phyloP scores from a whole-genome alignment of 73 alveolate species.

The Paramecium sonneborni region DNA sequence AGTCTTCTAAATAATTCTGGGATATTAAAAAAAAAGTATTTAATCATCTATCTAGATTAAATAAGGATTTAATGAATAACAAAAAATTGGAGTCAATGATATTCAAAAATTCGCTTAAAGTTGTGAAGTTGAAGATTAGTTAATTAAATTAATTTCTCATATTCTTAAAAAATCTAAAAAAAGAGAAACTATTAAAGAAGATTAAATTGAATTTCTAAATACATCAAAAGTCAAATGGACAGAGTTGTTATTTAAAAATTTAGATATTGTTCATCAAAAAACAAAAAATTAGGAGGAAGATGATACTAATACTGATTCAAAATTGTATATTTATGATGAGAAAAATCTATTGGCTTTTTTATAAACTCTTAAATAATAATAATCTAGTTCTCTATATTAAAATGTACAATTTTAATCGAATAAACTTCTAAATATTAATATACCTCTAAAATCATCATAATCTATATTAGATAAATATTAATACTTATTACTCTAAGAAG shows the following conservation, averaged over 20 bases:
- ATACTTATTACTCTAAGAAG: not conserved
- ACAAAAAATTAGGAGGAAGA: conserved; percentile 28
- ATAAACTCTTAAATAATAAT: not conserved
- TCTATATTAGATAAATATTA: not conserved
- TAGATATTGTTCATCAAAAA: conserved; percentile 23
- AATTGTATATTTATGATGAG: conserved; percentile 20
- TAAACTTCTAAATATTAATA: not conserved
- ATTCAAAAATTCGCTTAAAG: conserved; percentile 7
- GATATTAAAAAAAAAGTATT: conserved; percentile 1
- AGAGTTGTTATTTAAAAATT: conserved; percentile 28
- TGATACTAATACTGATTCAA: conserved; percentile 11
- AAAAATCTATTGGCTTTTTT: not conserved
- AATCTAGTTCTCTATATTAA: not conserved
- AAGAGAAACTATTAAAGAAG: not conserved
- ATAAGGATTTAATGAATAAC: not conserved
- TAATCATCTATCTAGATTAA: not conserved
- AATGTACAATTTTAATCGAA: not conserved
- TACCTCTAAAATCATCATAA: not conserved
- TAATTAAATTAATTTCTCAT: not conserved
- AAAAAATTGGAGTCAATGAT: not conserved
- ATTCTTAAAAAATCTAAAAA: not conserved
- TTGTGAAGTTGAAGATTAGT: not conserved
- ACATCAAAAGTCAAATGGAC: conserved; percentile 16
- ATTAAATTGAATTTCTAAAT: conserved; percentile 5
- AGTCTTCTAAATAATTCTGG: not conserved